Base-by-base conservation (phyloP, 306 rosid species). In the Myrica gale region DNA sequence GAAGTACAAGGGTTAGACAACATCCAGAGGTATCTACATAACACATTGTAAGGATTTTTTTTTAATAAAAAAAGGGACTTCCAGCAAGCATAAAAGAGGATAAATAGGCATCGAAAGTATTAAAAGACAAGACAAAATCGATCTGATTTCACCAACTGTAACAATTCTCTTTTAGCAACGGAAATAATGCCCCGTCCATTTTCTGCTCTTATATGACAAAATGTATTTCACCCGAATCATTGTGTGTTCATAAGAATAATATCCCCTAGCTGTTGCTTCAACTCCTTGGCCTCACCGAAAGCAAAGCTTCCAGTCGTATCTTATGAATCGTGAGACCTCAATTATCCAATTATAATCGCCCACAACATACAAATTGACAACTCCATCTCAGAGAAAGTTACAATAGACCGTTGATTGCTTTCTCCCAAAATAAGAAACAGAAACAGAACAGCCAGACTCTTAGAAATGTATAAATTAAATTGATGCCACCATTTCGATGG, bases 31-130 rank as follows among this genome's bases (percentile, higher is more conserved):
- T 1, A 47, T 39, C 9, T 9, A 48, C 23, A 6, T 3, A 39
- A 53, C 15, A 44, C 21, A 23, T 53, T 53, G 45, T 23, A 42
- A 69, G 67, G 57, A 1, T 13, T 20, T 44, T 80, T 61, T 71
- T 56, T 73, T 77, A 54, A 66, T 77, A 54, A 66, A 66, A 17
- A 57, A 5, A 61, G 56, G 51, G 46, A n/a, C 69, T 47, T 56
- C 2, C 26, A 44, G 72, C 21, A 63, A 39, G 47, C 32, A 57
- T 8, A 67, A 46, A 32, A 1, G 53, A 26, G 6, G 42, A 2
- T 32, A 32, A 61, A 52, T 7, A 41, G 69, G 2, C 7, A 42
- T n/a, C 6, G 42, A 0, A 42, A 8, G 26, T 6, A 42, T 6
- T 66, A 15, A 8, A 17, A 7, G 46, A 66, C 20, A 3, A 43